phyloP scores from a whole-genome alignment of 805 yeast species.

The Tetrapisispora taiwanensis region DNA sequence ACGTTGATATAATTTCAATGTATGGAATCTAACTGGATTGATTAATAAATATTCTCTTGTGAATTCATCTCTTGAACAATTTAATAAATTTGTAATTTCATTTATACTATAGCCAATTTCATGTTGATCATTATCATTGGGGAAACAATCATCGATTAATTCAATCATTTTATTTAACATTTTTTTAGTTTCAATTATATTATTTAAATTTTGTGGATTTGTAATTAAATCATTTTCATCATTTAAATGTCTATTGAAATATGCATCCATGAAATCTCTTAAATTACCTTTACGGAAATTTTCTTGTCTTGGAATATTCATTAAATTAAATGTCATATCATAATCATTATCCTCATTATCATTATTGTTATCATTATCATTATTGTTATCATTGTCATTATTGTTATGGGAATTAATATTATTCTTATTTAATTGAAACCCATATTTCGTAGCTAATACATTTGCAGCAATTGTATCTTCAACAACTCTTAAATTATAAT shows the following conservation, averaged over 20 bases:
- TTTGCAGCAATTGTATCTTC: slow-evolving; percentile 63
- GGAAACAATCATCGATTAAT: slow-evolving; percentile 36
- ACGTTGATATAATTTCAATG: slow-evolving; percentile 46
- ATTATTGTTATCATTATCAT: background rate
- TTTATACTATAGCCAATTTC: slow-evolving; percentile 39
- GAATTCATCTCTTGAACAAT: slow-evolving; percentile 36
- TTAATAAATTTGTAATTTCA: slow-evolving; percentile 38
- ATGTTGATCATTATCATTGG: slow-evolving; percentile 23
- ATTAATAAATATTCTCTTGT: slow-evolving; percentile 34
- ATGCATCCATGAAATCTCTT: slow-evolving; percentile 52
- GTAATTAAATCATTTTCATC: slow-evolving; percentile 33
- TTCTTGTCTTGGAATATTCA: background rate
- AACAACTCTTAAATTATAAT: slow-evolving; percentile 62
- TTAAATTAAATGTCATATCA: background rate
- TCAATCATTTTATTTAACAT: slow-evolving; percentile 34
- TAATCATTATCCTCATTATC: background rate
- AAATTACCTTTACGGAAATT: slow-evolving; percentile 40
- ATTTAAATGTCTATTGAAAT: slow-evolving; percentile 24
- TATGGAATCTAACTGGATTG: slow-evolving; percentile 48
- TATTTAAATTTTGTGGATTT: slow-evolving; percentile 31
- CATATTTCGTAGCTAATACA: slow-evolving; percentile 41
- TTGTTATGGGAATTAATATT: background rate
- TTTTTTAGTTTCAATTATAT: slow-evolving; percentile 33
- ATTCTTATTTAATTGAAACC: slow-evolving; percentile 8
- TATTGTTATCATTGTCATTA: background rate